Base-by-base conservation (phyloP, 148 eudicot genomes). In the Spergularia marina region DNA sequence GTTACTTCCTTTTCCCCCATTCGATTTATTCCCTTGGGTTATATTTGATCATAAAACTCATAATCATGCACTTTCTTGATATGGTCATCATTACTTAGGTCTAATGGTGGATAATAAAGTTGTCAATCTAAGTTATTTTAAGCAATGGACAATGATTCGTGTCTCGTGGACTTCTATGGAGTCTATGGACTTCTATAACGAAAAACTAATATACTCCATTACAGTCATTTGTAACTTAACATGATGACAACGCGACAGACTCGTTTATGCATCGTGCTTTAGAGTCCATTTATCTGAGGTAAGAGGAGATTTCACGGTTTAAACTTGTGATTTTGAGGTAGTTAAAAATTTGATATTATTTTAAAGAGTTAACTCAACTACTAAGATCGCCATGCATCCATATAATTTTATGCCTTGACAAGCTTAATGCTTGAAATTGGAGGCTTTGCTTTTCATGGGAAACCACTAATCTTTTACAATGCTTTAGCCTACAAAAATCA, bases 371-470 rank as follows among this genome's bases (percentile, higher is more conserved):
- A 1, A 0, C 25, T 23, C 25, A 23, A 23, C 25, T 1, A 23
- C 0, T 23, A 1, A 30, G 36, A 30, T 30, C 2, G 1, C 36
- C 36, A 30, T 30, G 2, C 2, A 30, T 23, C 25, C 1, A n/a
- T n/a, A n/a, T 30, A 30, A 30, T 30, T 30, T 30, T 30, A 30
- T 30, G 36, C 36, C 36, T 30, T 30, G 36, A 30, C 36, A 30
- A 30, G 36, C 36, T 30, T 10, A 39, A 25, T 13, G 6, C n/a
- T 68, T 21, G 70, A 67, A 47, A 40, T 14, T 18, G 5, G 23
- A 52, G 74, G 75, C 59, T 56, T 76, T 47, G 11, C 83, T 80
- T 80, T 80, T 72, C 51, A 76, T 65, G 76, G 62, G 63, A 62
- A 75, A 53, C 68, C 67, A 75, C 52, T 80, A 58, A 34, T 65